Evolutionary conservation across 2,329 filamentous ascomycete genomes (phyloP).

Genomic region (Verticillium nonalfalfae): DNA sequence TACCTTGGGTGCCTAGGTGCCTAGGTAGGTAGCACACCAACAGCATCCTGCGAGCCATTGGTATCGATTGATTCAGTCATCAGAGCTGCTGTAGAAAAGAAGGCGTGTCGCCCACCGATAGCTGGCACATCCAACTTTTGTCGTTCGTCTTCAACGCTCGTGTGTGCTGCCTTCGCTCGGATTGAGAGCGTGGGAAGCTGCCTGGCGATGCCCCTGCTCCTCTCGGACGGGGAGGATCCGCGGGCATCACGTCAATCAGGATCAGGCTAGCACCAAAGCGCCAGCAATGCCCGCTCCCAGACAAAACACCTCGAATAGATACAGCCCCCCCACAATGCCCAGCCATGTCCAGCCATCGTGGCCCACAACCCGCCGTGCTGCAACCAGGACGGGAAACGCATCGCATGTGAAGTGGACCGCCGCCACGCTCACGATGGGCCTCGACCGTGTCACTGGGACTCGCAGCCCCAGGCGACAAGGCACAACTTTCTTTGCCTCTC

Average conservation of each 20-base stretch:
- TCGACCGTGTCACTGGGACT: background rate
- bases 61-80: too few relatives aligned
- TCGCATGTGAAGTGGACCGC: background rate
- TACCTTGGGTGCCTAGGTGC: background rate
- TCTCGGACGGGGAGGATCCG: background rate
- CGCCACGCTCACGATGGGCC: background rate
- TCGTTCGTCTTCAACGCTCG: too few relatives aligned
- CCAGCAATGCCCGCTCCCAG: background rate
- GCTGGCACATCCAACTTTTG: too few relatives aligned
- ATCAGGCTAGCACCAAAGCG: background rate
- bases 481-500: background rate
- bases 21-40: too few relatives aligned
- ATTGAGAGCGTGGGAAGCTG: too few relatives aligned
- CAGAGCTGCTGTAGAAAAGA: too few relatives aligned
- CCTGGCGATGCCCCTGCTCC: background rate
- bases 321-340: background rate
- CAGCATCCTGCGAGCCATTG: too few relatives aligned
- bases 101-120: too few relatives aligned
- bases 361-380: background rate
- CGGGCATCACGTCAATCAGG: background rate
- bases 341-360: background rate
- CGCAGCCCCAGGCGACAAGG: background rate
- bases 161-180: too few relatives aligned
- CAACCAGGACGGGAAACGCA: background rate
- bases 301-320: background rate